phyloP scores from a whole-genome alignment of 805 yeast genomes.

The Tetrapisispora taiwanensis region DNA sequence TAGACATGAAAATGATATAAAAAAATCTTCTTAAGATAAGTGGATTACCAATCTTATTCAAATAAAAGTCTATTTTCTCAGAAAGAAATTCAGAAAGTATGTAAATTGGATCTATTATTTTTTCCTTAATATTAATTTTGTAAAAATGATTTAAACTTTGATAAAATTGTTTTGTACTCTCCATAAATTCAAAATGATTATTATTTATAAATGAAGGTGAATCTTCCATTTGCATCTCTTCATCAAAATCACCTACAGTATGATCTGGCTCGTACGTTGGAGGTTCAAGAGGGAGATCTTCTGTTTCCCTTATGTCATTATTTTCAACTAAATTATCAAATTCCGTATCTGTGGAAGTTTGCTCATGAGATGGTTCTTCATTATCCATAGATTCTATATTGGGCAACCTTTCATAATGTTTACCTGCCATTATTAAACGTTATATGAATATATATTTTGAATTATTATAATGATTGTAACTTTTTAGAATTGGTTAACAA shows the following conservation, averaged over 20 bases:
- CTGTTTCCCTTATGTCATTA: constrained; percentile 1
- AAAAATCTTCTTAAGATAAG: constrained; percentile 67
- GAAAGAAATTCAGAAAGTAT: constrained; percentile 27
- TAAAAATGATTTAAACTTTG: constrained; percentile 8
- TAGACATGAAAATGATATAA: constrained; percentile 58
- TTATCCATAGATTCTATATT: neutral
- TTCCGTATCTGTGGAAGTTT: neutral
- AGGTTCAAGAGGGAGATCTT: constrained; percentile 19
- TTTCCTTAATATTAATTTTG: constrained; percentile 20
- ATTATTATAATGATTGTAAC: no score
- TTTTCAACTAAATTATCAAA: neutral
- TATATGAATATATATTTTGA: no score
- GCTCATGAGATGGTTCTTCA: neutral
- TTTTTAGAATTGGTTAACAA: no score
- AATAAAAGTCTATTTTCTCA: constrained; percentile 42
- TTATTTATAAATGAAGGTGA: constrained; percentile 6
- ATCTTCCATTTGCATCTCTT: constrained; percentile 32
- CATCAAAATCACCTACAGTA: neutral
- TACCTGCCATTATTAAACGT: no score
- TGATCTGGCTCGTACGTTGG: constrained; percentile 28
- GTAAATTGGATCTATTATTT: constrained; percentile 40
- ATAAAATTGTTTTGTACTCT: constrained; percentile 3
- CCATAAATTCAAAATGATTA: neutral
- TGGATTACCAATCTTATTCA: constrained; percentile 75
- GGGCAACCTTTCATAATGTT: neutral